Evolutionary conservation across 1,139 yeast genomes (phyloP), one percentile per base, ranked within the genome.

Genomic region (Geotrichum bryndzae): DNA sequence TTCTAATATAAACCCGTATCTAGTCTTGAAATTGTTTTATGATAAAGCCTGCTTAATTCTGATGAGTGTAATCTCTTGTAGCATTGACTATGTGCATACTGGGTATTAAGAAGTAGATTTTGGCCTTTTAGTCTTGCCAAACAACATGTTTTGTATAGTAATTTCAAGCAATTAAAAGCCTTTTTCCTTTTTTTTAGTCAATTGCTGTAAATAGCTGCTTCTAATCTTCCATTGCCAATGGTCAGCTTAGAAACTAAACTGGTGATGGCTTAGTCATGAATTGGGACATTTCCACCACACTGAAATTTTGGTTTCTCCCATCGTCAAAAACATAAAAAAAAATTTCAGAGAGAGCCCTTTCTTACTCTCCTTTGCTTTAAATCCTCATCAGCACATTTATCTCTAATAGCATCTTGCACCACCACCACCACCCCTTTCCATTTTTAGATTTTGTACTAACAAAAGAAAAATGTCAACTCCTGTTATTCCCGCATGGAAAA

Each of bases 401-500:
- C 15, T n/a, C 46, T 41, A 15, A 5, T 41, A 15, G 18, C 18
- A 41, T 41, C 46, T 41, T 15, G 18, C 46, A 41, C 18, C 18
- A 18, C 18, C 18, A 18, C 18, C 18, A 18, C 18, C 48, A 2
- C 48, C 5, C 8, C 5, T 18, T n/a, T n/a, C 6, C 6, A n/a
- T 41, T 5, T 41, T n/a, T 23, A 15, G 48, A 10, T n/a, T 41
- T 41, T 27, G 18, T 18, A 53, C 25, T 22, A 25, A 3, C 35
- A 33, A 58, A 25, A 3, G 25, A 33, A 58, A 38, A 41, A 57
- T 51, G 59, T 41, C 51, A 23, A 31, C 59, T 11, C 27, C 64
- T n/a, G 35, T 45, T n/a, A 78, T 88, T 50, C 97, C 98, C 53
- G 97, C 97, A 0, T 91, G 98, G 98, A 90, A 91, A 73, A 81